Evolutionary conservation across 495 filamentous ascomycete genomes (phyloP), one percentile per base, ranked within the genome.

Genomic region (Penicillium goetzii): DNA sequence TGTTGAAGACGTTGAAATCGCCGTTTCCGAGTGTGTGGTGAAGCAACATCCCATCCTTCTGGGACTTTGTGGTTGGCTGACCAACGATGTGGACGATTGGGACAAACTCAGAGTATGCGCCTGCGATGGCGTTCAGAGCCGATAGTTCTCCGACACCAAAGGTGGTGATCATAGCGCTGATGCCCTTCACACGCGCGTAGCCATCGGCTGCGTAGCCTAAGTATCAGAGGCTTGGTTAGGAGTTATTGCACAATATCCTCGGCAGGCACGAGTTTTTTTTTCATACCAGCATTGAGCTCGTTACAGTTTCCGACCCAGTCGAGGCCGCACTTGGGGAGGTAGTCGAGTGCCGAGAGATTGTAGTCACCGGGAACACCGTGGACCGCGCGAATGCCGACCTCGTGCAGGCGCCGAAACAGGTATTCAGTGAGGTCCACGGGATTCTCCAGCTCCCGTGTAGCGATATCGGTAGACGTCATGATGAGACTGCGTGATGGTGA

Each of bases 11-110:
- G 59, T 90, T 86, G 75, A 90, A 95, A 71, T 95, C 89, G 32
- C 93, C 93, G 70, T 97, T 95, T 34, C 92, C 93, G 15, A 98
- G 87, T 1, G 93, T 96, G 76, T 98, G 94, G 72, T 98, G 94
- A 14, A 98, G 81, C n/a, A 96, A 79, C 75, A 82, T 81, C 12
- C 84, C 83, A 72, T 81, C 78, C 56, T 73, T 78, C 60, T 86
- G 84, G 4, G 80, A 80, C 11, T 74, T 60, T 25, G 76, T 82
- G 32, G 75, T 74, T 14, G 86, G 84, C 61, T 86, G 85, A 59
- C 88, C 87, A 49, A 89, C 87, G 59, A 89, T 87, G 62, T 90
- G 88, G 26, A 86, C 76, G 43, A 90, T 78, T 0, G 86, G 86
- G 1, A 87, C 86, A 53, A 78, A 85, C 67, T 89, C 86, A 7